A percentile compares a stretch with the other conserved stretches of the same genome.
Conservation (phyloP, 345 rosid genomes). For the Lumnitzera littorea region DNA sequence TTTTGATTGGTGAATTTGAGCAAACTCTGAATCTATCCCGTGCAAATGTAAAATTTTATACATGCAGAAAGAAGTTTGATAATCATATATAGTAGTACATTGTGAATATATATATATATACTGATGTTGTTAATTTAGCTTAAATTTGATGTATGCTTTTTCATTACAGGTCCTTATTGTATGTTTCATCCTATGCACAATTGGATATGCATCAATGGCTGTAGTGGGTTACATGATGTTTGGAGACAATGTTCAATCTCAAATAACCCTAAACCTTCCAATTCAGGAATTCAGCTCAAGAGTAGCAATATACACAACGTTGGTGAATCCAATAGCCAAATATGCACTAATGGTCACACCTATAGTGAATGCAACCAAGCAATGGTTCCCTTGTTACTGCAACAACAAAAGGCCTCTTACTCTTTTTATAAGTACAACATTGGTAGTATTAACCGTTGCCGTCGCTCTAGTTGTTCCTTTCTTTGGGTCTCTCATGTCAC, state of each 20-base stretch:
- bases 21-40: too few relatives aligned
- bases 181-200: slow-evolving; percentile 18
- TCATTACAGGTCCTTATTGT: slow-evolving; percentile 17
- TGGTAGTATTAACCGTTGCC: slow-evolving; percentile 17
- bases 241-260: slow-evolving; percentile 19
- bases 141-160: neutral
- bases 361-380: slow-evolving; percentile 15
- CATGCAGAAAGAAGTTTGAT: too few relatives aligned
- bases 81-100: too few relatives aligned
- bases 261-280: slow-evolving; percentile 24
- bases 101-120: too few relatives aligned
- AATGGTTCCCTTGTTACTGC: slow-evolving; percentile 10
- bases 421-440: slow-evolving; percentile 12
- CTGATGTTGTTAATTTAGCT: too few relatives aligned
- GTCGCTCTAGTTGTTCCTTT: slow-evolving; percentile 21
- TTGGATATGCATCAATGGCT: slow-evolving; percentile 19
- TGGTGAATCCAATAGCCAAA: slow-evolving; percentile 22
- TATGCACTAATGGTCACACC: slow-evolving; percentile 25
- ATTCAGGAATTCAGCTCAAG: slow-evolving; percentile 9
- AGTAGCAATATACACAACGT: slow-evolving; percentile 24
- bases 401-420: slow-evolving; percentile 7
- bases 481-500: slow-evolving; percentile 21
- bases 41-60: too few relatives aligned
- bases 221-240: slow-evolving; percentile 26
- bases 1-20: too few relatives aligned